phyloP scores from a whole-genome alignment of 169 alveolate species.

The Plasmodium falciparum region DNA sequence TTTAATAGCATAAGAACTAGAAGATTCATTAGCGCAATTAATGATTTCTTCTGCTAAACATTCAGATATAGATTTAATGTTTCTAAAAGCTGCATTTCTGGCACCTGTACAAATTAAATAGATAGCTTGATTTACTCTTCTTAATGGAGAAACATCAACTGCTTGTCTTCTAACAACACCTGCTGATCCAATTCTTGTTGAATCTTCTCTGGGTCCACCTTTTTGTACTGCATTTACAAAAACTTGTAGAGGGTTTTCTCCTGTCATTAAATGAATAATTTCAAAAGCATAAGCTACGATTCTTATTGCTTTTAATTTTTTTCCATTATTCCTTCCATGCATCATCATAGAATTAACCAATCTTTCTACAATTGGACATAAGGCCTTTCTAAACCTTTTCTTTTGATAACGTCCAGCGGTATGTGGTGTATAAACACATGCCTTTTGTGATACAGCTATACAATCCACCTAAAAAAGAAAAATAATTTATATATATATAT shows the following conservation, averaged over 20 bases:
- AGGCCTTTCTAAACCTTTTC: slow-evolving; percentile 98
- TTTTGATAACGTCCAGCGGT: slow-evolving; percentile 99
- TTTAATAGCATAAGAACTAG: slow-evolving; percentile 98
- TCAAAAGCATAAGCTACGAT: slow-evolving; percentile 98
- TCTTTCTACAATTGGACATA: slow-evolving; percentile 99
- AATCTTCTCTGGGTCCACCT: slow-evolving; percentile 99
- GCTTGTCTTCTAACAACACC: slow-evolving; percentile 99
- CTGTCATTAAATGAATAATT: slow-evolving; percentile 97
- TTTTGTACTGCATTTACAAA: slow-evolving; percentile 97
- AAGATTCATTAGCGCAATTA: slow-evolving; percentile 97
- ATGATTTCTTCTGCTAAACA: slow-evolving; percentile 99
- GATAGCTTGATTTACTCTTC: slow-evolving; percentile 99
- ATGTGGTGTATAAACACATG: slow-evolving; percentile 98
- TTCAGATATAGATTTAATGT: slow-evolving; percentile 98
- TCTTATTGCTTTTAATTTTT: slow-evolving; percentile 98
- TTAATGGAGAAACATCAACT: slow-evolving; percentile 99
- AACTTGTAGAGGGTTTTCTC: slow-evolving; percentile 98
- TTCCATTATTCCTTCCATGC: slow-evolving; percentile 98
- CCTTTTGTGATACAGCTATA: slow-evolving; percentile 94
- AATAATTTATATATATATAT: not conserved
- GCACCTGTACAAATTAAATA: slow-evolving; percentile 98
- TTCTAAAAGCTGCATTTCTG: slow-evolving; percentile 96
- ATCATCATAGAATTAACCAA: slow-evolving; percentile 93
- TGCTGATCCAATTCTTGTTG: slow-evolving; percentile 99
- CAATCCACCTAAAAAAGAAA: slow-evolving; percentile 88